Conservation (phyloP, 306 rosid genomes). For the Pterocarpus macrocarpus region DNA sequence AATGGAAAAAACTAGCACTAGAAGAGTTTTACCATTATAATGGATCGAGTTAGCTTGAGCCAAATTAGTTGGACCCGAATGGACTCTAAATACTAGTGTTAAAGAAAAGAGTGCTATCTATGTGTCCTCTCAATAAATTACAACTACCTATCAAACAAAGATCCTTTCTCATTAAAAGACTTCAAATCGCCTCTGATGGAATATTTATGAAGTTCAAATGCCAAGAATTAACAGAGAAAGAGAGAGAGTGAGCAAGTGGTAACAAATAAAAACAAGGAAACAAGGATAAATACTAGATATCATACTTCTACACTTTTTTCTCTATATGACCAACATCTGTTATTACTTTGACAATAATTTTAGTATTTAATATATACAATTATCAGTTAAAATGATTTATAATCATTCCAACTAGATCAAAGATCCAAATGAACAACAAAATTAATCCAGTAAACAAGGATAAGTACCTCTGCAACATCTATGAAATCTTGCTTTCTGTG, state of each 20-base stretch:
- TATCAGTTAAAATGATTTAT: slow-evolving; percentile 15
- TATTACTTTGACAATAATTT: slow-evolving; percentile 4
- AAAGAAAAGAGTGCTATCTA: background rate
- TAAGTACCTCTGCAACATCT: slow-evolving; percentile 64
- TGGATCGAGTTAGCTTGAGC: too few relatives aligned
- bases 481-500: slow-evolving; percentile 63
- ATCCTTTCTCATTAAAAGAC: background rate
- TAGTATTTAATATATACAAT: background rate
- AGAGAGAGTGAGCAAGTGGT: background rate
- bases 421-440: slow-evolving; percentile 5
- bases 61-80: too few relatives aligned
- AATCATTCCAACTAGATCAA: slow-evolving; percentile 18
- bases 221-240: background rate
- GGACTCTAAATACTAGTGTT: too few relatives aligned
- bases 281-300: background rate
- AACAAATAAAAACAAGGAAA: background rate
- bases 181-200: background rate
- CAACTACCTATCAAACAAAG: background rate
- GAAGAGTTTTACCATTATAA: too few relatives aligned
- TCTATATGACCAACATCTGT: background rate
- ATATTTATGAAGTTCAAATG: background rate
- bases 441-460: slow-evolving; percentile 37
- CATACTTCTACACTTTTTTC: background rate
- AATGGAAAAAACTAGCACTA: too few relatives aligned
- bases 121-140: background rate